A percentile compares a stretch with the other conserved stretches of the same genome.
Evolutionary conservation across 495 filamentous ascomycete genomes (phyloP).

Genomic region (Podospora sp.): DNA sequence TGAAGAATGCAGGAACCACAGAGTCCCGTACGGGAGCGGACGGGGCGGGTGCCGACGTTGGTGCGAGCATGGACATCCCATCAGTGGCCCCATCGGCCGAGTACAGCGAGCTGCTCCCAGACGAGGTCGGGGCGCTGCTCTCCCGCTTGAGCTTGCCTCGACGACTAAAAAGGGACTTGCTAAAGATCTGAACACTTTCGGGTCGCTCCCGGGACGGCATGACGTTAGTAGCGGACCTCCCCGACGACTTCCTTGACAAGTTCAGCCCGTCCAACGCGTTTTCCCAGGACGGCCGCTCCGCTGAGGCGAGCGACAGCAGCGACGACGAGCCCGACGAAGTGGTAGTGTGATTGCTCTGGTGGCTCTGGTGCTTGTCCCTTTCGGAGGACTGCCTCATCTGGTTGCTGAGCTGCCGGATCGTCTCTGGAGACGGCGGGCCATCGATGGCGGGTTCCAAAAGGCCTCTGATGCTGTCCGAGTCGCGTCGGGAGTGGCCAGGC

Average conservation of each 20-base stretch:
- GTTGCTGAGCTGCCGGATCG: slow-evolving; percentile 53
- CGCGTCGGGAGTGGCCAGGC: slow-evolving; percentile 23
- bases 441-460: slow-evolving; percentile 53
- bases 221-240: slow-evolving; percentile 47
- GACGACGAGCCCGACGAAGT: slow-evolving; percentile 54
- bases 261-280: slow-evolving; percentile 41
- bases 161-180: slow-evolving; percentile 55
- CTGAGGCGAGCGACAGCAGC: slow-evolving; percentile 42
- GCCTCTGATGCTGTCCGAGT: slow-evolving; percentile 35
- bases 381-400: slow-evolving; percentile 52
- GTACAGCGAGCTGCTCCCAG: slow-evolving; percentile 42
- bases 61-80: slow-evolving; percentile 20
- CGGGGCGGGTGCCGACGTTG: slow-evolving; percentile 16
- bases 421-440: slow-evolving; percentile 57
- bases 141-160: slow-evolving; percentile 46
- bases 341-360: slow-evolving; percentile 35
- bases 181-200: slow-evolving; percentile 58
- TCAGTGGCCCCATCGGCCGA: slow-evolving; percentile 39
- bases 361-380: slow-evolving; percentile 46
- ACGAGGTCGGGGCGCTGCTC: slow-evolving; percentile 43
- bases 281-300: slow-evolving; percentile 48
- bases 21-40: slow-evolving; percentile 36
- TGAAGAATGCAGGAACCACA: slow-evolving; percentile 47
- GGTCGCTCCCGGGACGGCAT: slow-evolving; percentile 52
- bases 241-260: slow-evolving; percentile 55